Percentiles rank a stretch among this genome's conserved stretches.
phyloP scores from a whole-genome alignment of 2,329 filamentous ascomycete genomes.

The Clarireedia homoeocarpa region DNA sequence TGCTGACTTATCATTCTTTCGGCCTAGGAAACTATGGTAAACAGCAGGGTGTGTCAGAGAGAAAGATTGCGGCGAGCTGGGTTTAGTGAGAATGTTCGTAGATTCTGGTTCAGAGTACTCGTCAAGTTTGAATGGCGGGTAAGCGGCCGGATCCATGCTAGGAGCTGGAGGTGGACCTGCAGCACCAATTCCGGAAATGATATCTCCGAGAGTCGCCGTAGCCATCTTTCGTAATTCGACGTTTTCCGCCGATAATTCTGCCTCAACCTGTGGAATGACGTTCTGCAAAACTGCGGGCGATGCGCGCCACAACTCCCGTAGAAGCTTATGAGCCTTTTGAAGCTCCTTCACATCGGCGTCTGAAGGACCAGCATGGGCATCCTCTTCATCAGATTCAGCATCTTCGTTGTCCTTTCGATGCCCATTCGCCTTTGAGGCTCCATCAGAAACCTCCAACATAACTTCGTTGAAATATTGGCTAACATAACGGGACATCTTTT shows the following conservation, averaged over 20 bases:
- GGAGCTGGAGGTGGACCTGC: conserved; percentile 73
- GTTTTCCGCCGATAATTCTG: conserved; percentile 85
- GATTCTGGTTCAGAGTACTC: conserved; percentile 49
- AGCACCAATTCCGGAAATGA: conserved; percentile 87
- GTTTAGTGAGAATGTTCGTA: conserved; percentile 62
- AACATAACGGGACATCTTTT: conserved; percentile 91
- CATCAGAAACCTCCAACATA: conserved; percentile 75
- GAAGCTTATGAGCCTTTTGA: conserved; percentile 78
- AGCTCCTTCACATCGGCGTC: conserved; percentile 83
- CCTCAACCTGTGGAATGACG: conserved; percentile 87
- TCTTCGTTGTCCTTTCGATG: conserved; percentile 39
- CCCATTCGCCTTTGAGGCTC: conserved; percentile 42
- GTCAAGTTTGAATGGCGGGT: conserved; percentile 65
- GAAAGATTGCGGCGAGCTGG: conserved; percentile 83
- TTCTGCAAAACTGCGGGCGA: conserved; percentile 83
- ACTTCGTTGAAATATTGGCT: conserved; percentile 97
- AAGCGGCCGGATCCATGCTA: conserved; percentile 70
- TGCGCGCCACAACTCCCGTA: conserved; percentile 90
- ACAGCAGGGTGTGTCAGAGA: conserved; percentile 69
- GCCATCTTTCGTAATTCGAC: conserved; percentile 78
- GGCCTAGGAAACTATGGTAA: conserved; percentile 77
- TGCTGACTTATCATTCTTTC: conserved; percentile 79
- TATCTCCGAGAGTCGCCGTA: conserved; percentile 89
- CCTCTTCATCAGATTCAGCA: conserved; percentile 58
- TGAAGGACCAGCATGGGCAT: conserved; percentile 53